Percentiles rank a stretch among this genome's conserved stretches.
phyloP scores from a whole-genome alignment of 768 basidiomycete genomes.

The Boletus subparvulus region DNA sequence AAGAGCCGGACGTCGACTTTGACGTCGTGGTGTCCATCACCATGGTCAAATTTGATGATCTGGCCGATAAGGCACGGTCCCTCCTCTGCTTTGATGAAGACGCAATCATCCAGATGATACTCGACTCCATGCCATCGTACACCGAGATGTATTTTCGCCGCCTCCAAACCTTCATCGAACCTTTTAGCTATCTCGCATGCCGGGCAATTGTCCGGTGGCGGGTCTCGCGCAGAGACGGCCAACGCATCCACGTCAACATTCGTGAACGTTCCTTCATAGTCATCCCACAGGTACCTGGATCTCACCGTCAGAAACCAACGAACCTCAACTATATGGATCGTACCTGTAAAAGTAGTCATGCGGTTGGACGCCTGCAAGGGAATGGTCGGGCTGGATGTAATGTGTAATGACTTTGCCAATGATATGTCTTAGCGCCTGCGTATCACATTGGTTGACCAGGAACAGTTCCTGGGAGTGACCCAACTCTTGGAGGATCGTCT shows the following conservation, averaged over 20 bases:
- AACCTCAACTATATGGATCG: background rate
- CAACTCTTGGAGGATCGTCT: slow-evolving; percentile 60
- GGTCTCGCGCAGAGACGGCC: background rate
- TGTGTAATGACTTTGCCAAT: slow-evolving; percentile 50
- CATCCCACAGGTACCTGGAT: slow-evolving; percentile 52
- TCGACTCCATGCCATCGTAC: slow-evolving; percentile 44
- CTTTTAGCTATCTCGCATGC: slow-evolving; percentile 42
- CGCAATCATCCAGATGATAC: slow-evolving; percentile 66
- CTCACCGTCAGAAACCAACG: background rate
- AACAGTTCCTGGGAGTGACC: slow-evolving; percentile 66
- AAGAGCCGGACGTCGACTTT: slow-evolving; percentile 42
- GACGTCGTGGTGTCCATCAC: slow-evolving; percentile 11
- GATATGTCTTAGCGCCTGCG: slow-evolving; percentile 39
- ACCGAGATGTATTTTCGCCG: slow-evolving; percentile 38
- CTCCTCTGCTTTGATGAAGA: slow-evolving; percentile 44
- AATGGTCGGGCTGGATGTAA: slow-evolving; percentile 27
- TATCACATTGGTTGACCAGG: slow-evolving; percentile 53
- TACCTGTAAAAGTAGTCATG: slow-evolving; percentile 62
- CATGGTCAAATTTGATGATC: slow-evolving; percentile 37
- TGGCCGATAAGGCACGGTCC: slow-evolving; percentile 62
- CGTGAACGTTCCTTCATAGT: slow-evolving; percentile 44
- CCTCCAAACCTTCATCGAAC: slow-evolving; percentile 31
- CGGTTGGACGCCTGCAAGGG: slow-evolving; percentile 26
- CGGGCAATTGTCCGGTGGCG: slow-evolving; percentile 53
- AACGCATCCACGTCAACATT: slow-evolving; percentile 36